A percentile compares a stretch with the other conserved stretches of the same genome.
phyloP scores from a whole-genome alignment of 768 basidiomycete genomes.

The Rhizopogon vulgaris region DNA sequence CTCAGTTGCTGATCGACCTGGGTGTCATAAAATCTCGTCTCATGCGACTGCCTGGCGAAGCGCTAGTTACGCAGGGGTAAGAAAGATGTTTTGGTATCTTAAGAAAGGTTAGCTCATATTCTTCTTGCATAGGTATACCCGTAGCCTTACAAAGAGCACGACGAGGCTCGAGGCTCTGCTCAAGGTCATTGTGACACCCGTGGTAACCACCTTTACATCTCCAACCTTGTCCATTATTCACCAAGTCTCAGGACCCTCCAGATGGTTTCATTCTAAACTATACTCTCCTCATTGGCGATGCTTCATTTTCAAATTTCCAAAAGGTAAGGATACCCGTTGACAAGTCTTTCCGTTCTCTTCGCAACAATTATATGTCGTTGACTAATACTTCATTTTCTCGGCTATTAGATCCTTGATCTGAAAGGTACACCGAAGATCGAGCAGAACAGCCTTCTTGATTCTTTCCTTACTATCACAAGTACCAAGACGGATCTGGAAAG shows the following conservation, averaged over 20 bases:
- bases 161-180: conserved; percentile 84
- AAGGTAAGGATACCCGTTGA: conserved; percentile 51
- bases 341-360: not conserved
- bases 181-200: conserved; percentile 92
- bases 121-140: conserved; percentile 57
- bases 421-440: conserved; percentile 85
- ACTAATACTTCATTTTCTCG: not conserved
- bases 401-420: conserved; percentile 79
- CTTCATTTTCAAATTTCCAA: conserved; percentile 96
- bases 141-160: conserved; percentile 75
- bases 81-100: conserved; percentile 7
- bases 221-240: not conserved
- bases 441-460: conserved; percentile 87
- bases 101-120: conserved; percentile 8
- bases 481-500: conserved; percentile 83
- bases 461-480: conserved; percentile 89
- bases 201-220: conserved; percentile 41
- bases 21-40: conserved; percentile 82
- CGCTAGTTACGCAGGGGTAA: conserved; percentile 49
- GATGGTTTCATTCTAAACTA: conserved; percentile 97
- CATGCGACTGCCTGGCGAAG: conserved; percentile 75
- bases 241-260: conserved; percentile 64
- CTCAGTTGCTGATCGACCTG: conserved; percentile 82
- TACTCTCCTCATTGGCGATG: conserved; percentile 88
- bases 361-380: conserved; percentile 5